Percentiles rank a stretch among this genome's conserved stretches.
Conservation (phyloP, 495 filamentous ascomycete species). For the Bacidia rubella region DNA sequence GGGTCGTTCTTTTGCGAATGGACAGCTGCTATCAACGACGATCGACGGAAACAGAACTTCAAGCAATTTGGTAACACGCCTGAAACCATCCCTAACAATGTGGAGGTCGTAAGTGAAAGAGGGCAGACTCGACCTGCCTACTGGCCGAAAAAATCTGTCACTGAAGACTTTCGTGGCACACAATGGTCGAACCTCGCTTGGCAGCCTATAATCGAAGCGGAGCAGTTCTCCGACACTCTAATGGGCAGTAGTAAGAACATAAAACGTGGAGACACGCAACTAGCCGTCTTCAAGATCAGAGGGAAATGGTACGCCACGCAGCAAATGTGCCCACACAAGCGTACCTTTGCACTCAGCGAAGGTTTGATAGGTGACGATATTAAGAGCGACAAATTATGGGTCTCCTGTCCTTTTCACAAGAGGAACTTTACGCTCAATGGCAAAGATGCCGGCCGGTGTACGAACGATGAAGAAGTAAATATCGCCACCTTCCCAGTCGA, state of each 20-base stretch:
- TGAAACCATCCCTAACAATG: slow-evolving; percentile 50
- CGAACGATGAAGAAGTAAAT: slow-evolving; percentile 60
- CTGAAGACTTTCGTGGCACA: slow-evolving; percentile 59
- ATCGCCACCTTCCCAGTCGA: slow-evolving; percentile 81
- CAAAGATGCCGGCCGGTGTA: slow-evolving; percentile 54
- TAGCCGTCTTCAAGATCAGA: slow-evolving; percentile 78
- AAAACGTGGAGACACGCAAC: slow-evolving; percentile 83
- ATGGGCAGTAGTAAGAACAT: slow-evolving; percentile 58
- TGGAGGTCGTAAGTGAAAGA: slow-evolving; percentile 64
- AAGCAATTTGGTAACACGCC: slow-evolving; percentile 77
- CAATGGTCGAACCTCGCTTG: slow-evolving; percentile 61
- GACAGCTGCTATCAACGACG: slow-evolving; percentile 69
- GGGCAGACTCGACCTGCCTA: slow-evolving; percentile 65
- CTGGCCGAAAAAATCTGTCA: slow-evolving; percentile 62
- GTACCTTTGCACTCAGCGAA: slow-evolving; percentile 79
- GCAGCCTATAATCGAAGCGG: slow-evolving; percentile 70
- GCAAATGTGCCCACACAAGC: slow-evolving; percentile 97
- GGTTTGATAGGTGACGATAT: slow-evolving; percentile 71
- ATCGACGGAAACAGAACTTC: slow-evolving; percentile 58
- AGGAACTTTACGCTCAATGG: slow-evolving; percentile 73
- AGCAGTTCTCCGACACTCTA: slow-evolving; percentile 59
- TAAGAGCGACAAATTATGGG: slow-evolving; percentile 49
- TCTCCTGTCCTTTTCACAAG: slow-evolving; percentile 88
- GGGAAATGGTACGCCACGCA: slow-evolving; percentile 82
- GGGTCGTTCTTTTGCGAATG: slow-evolving; percentile 91